Evolutionary conservation across 2,329 filamentous ascomycete species (phyloP).

Genomic region (Penicillium rolfsii): DNA sequence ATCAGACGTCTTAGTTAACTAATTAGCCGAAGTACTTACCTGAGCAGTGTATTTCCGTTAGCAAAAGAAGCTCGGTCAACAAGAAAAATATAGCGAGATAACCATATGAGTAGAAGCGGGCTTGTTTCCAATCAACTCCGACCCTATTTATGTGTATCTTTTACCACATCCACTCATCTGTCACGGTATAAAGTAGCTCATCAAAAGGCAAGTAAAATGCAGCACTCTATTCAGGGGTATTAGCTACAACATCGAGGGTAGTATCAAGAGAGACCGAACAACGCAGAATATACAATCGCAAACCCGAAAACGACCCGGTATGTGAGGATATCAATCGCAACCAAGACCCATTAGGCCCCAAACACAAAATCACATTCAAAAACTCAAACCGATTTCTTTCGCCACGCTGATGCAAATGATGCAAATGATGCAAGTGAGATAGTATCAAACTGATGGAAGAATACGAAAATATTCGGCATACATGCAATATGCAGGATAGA

Average conservation of each 20-base stretch:
- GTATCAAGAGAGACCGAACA: not conserved
- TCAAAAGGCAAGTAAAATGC: not conserved
- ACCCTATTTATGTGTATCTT: not conserved
- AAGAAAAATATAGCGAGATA: too few species aligned
- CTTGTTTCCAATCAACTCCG: not conserved
- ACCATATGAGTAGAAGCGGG: too few species aligned
- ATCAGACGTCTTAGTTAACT: too few species aligned
- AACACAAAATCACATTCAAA: slow-evolving; percentile 7
- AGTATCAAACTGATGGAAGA: slow-evolving; percentile 14
- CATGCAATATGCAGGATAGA: slow-evolving; percentile 3
- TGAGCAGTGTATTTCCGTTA: too few species aligned
- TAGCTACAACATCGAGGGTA: not conserved
- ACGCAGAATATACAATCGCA: not conserved
- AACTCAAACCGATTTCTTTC: slow-evolving; percentile 22
- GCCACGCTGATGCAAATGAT: slow-evolving; percentile 33
- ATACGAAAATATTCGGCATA: slow-evolving; percentile 10
- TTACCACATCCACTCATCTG: not conserved
- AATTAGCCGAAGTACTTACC: too few species aligned
- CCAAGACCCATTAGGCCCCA: not conserved
- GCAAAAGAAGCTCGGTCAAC: too few species aligned
- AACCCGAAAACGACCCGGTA: slow-evolving; percentile 1
- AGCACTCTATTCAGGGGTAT: slow-evolving; percentile 2
- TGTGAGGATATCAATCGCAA: slow-evolving; percentile 6
- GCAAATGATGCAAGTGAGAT: slow-evolving; percentile 16
- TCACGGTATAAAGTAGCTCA: not conserved